Evolutionary conservation across 2,329 filamentous ascomycete species (phyloP), one percentile per base, ranked within the genome.

Genomic region (Apiospora phragmitis): DNA sequence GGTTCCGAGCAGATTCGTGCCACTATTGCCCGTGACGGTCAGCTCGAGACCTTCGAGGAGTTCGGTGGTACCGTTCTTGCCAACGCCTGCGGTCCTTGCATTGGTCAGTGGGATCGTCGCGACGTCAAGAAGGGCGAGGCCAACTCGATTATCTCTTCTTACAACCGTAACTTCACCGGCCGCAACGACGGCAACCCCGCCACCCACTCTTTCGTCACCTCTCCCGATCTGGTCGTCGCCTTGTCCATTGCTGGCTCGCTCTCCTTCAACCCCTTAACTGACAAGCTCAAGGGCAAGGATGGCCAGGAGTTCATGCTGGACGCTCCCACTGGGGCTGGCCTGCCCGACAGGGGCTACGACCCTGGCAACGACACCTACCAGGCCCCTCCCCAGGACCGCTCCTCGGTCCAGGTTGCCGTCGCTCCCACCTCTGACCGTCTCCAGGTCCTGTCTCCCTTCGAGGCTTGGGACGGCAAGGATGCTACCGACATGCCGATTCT

Each of bases 91-190:
- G 95, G 93, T 77, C 93, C 93, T 76, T 96, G 93, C 85, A 95
- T 97, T 82, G 94, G 94, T 71, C 95, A 98, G 85, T 98, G 96
- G 96, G 94, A 98, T 80, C 93, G 96, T 76, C 88, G 86, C 75
- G 95, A 98, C 77, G 94, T 98, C 70, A 93, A 95, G 89, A 98
- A 98, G 90, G 95, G 95, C 76, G 91, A 93, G 78, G 87, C 94
- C 79, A 99, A 99, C 91, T 97, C 94, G 8, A 99, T 99, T 82
- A 88, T 99, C 81, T 98, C 95, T 65, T 98, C 96, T 38, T 99
- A 98, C 92, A 99, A 99, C 92, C 94, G 96, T 85, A 98, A 99
- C 91, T 98, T 99, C 88, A 98, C 95, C 73, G 95, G 95, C 76
- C 94, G 96, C 81, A 98, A 98, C 83, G 95, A 97, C 77, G 94